Percentiles rank a stretch among this genome's conserved stretches.
Conservation (phyloP, 306 rosid genomes). For the Lablab purpureus region DNA sequence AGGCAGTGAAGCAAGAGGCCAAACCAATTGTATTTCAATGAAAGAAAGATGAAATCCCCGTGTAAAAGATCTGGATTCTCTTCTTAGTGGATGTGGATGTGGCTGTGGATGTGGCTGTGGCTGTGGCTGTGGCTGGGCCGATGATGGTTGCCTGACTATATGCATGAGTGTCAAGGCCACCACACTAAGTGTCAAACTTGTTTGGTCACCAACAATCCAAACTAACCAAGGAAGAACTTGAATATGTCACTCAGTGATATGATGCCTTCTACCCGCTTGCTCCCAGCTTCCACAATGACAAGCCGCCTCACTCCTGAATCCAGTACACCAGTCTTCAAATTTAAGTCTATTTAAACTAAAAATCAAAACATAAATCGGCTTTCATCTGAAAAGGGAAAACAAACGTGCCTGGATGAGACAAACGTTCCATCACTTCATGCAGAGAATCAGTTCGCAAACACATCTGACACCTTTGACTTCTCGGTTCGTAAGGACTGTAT, state of each 20-base stretch:
- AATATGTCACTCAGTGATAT: constrained; percentile 85
- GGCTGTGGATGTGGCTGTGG: constrained; percentile 31
- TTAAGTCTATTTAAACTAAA: constrained; percentile 6
- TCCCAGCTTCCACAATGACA: constrained; percentile 96
- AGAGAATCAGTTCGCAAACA: constrained; percentile 89
- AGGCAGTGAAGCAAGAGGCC: constrained; percentile 76
- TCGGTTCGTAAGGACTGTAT: constrained; percentile 64
- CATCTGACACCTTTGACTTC: constrained; percentile 97
- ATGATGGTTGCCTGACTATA: constrained; percentile 44
- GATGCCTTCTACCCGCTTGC: constrained; percentile 95
- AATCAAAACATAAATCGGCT: constrained; percentile 5
- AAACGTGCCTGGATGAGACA: constrained; percentile 81
- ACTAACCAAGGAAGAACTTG: constrained; percentile 85
- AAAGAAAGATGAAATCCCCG: constrained; percentile 59
- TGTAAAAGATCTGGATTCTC: constrained; percentile 46
- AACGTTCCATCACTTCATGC: constrained; percentile 97
- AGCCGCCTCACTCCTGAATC: constrained; percentile 87
- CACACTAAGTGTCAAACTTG: constrained; percentile 44
- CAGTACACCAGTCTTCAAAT: constrained; percentile 24
- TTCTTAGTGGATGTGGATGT: constrained; percentile 44
- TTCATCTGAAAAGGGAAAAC: constrained; percentile 3
- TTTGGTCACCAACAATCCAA: constrained; percentile 51
- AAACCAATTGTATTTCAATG: constrained; percentile 65
- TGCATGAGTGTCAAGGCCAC: constrained; percentile 49
- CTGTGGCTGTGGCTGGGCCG: constrained; percentile 36